Base-by-base conservation (phyloP, 1,284 basidiomycete genomes). In the Heterobasidion occidentale region DNA sequence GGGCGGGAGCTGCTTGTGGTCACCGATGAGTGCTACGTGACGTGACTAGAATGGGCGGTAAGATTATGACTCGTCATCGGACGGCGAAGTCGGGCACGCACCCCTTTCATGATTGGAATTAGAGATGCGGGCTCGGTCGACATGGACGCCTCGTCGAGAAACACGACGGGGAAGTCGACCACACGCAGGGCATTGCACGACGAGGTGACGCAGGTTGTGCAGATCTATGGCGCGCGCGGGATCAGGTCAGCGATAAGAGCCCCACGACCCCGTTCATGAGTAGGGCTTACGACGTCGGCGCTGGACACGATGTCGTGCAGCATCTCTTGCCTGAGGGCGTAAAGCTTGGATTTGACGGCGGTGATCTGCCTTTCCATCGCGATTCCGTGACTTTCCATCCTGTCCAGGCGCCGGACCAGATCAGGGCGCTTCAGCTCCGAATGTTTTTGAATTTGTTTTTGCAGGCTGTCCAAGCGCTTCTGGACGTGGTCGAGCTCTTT, bases 1-100 rank as follows among this genome's bases (percentile, higher is more conserved):
- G 0, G 95, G 93, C 19, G 94, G 92, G n/a, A 97, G 77, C 68
- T 98, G 95, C 68, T 95, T 95, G 71, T 98, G 95, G 72, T 98
- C 95, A 35, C 94, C 95, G 60, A 98, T 95, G 54, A 98, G 81
- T 3, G 90, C 84, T 36, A 93, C 77, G 63, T 98, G 94, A 51
- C 78, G 78, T 20, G 88, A 89, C 85, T 88, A 64, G 55, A 54
- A 27, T 17, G 27, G 27, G 27, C 27, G 12, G n/a, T n/a, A 42
- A 42, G n/a, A 42, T 11, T 6, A 42, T 11, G 11, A n/a, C 38
- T 42, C 38, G 3, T 42, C 38, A 42, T 58, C 20, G 44, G 20
- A 48, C 17, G 19, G 35, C 36, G 54, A 27, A 58, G 47, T 62
- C 19, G 14, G 27, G 51, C 35, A 81, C 88, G 56, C 71, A 90